These are phyloP conservation scores for Lyophyllum atratum DNA, from an alignment of 768 basidiomycete genomes.

Conservation along the genomic window DNA sequence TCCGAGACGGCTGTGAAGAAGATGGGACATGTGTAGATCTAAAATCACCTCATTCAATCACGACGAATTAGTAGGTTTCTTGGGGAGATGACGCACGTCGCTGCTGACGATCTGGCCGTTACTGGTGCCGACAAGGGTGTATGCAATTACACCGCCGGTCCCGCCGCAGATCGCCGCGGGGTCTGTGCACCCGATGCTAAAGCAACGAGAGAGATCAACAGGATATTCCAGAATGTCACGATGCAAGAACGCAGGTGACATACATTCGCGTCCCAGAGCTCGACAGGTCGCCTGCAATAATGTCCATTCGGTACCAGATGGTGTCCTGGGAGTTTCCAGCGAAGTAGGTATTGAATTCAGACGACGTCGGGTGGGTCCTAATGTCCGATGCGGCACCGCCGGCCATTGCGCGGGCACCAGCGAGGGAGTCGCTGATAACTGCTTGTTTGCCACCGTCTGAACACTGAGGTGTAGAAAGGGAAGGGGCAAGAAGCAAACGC, in stretches of 20 bases:
- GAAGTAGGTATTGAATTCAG: constrained; percentile 6
- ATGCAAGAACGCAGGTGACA: background rate
- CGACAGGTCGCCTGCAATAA: constrained; percentile 9
- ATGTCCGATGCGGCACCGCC: constrained; percentile 8
- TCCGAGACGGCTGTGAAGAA: constrained; percentile 3
- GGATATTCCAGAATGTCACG: background rate
- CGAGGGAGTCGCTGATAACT: constrained; percentile 1
- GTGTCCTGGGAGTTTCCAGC: constrained; percentile 2
- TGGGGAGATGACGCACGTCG: background rate
- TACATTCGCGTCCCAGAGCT: constrained; percentile 9
- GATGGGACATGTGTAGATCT: constrained; percentile 10
- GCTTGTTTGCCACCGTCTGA: background rate
- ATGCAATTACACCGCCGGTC: constrained; percentile 8
- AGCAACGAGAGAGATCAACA: background rate
- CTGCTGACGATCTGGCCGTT: background rate
- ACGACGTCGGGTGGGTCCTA: constrained; percentile 3
- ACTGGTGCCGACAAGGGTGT: constrained; percentile 3
- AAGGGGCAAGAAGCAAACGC: background rate
- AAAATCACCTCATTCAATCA: background rate
- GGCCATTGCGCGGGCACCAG: constrained; percentile 3
- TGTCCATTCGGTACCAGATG: constrained; percentile 6
- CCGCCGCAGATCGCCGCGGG: constrained; percentile 1
- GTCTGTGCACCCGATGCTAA: constrained; percentile 8
- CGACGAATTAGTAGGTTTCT: background rate
- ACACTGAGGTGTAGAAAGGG: constrained; percentile 2